phyloP scores from a whole-genome alignment of 495 filamentous ascomycete genomes.

The Penicillium cosmopolitanum region DNA sequence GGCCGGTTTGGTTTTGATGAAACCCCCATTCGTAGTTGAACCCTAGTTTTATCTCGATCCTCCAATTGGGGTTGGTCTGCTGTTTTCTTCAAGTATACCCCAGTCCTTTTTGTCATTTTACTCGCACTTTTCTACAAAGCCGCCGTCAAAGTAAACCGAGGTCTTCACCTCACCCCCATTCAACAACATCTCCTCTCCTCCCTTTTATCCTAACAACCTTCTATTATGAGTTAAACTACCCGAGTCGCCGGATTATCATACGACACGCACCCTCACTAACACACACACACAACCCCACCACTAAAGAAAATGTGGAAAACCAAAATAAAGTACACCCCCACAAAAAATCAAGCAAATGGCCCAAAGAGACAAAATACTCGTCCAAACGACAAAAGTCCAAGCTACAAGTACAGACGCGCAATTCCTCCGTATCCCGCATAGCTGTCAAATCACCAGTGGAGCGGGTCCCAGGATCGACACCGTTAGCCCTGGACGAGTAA shows the following conservation, averaged over 20 bases:
- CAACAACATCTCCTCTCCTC: background rate
- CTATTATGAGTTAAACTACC: background rate
- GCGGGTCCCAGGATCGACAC: background rate
- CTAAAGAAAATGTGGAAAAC: background rate
- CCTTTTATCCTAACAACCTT: background rate
- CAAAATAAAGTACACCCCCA: background rate
- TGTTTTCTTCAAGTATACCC: too few species aligned
- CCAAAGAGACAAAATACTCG: background rate
- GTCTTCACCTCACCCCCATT: too few species aligned
- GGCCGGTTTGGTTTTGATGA: background rate
- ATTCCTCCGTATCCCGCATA: background rate
- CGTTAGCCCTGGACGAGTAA: background rate
- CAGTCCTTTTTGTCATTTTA: too few species aligned
- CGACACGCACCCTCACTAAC: constrained; percentile 7
- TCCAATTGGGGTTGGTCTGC: background rate
- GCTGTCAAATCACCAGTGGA: background rate
- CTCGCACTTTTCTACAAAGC: too few species aligned
- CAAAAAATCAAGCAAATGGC: background rate
- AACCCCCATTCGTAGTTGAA: background rate
- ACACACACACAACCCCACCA: too few species aligned
- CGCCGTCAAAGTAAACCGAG: too few species aligned
- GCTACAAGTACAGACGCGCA: background rate
- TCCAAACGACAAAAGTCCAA: background rate
- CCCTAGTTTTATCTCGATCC: background rate
- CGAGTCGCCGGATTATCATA: constrained; percentile 14